These are phyloP conservation scores for Protea cynaroides DNA, from an alignment of 164 flowering plant genomes.

Conservation along the genomic window DNA sequence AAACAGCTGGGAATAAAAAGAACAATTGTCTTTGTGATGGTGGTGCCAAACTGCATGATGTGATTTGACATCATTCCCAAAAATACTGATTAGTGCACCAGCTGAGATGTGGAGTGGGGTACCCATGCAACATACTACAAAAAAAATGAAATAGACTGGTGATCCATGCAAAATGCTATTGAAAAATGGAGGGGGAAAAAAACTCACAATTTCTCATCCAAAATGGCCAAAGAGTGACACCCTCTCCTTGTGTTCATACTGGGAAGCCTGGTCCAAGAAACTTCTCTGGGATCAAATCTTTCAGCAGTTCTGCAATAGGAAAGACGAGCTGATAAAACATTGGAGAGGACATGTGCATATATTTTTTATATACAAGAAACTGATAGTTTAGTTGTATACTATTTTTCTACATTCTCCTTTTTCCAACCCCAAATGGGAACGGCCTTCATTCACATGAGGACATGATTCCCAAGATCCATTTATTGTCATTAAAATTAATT, in stretches of 20 bases:
- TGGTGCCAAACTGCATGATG: neutral
- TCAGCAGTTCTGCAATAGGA: slow-evolving; percentile 58
- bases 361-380: neutral
- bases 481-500: too few relatives aligned
- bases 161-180: neutral
- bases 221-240: slow-evolving; percentile 57
- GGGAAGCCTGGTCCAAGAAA: slow-evolving; percentile 60
- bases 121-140: neutral
- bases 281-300: slow-evolving; percentile 83
- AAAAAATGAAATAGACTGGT: neutral
- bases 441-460: too few relatives aligned
- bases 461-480: too few relatives aligned
- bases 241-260: slow-evolving; percentile 61
- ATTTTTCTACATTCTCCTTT: too few relatives aligned
- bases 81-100: neutral
- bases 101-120: neutral
- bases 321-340: neutral
- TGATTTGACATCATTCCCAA: neutral
- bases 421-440: too few relatives aligned
- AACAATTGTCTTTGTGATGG: too few relatives aligned
- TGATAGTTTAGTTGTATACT: too few relatives aligned
- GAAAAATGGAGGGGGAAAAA: neutral
- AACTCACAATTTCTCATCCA: slow-evolving; percentile 78
- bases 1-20: neutral
- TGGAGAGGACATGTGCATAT: neutral